These are phyloP conservation scores for Cydonia oblonga DNA, from an alignment of 331 rosid species.

Conservation along the genomic window DNA sequence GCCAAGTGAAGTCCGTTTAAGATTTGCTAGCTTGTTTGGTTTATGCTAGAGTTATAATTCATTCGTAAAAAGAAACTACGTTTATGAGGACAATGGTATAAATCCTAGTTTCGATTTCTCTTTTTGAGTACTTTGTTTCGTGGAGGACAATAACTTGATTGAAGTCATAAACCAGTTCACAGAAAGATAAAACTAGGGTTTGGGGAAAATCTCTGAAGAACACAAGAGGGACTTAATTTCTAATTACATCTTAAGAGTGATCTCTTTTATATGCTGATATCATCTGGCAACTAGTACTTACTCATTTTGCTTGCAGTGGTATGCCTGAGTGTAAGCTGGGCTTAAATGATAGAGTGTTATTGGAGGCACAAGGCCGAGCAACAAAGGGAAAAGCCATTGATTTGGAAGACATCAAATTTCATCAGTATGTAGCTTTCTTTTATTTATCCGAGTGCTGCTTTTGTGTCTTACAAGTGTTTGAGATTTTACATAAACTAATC, in stretches of 20 bases:
- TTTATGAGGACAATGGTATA: neutral
- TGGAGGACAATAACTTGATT: neutral
- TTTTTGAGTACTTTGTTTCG: neutral
- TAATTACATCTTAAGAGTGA: neutral
- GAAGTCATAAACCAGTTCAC: neutral
- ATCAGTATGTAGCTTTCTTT: slow-evolving; percentile 62
- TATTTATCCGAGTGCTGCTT: slow-evolving; percentile 11
- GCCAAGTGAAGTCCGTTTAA: neutral
- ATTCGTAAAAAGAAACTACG: neutral
- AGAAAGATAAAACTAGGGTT: neutral
- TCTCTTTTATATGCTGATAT: neutral
- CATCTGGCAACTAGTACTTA: neutral
- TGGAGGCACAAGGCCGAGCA: slow-evolving; percentile 95
- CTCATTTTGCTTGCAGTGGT: slow-evolving; percentile 61
- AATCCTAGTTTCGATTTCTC: neutral
- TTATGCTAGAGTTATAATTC: neutral
- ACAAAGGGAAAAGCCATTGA: slow-evolving; percentile 96
- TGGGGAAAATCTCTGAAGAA: neutral
- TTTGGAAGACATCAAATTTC: slow-evolving; percentile 97
- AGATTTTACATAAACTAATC: neutral
- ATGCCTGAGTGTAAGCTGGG: slow-evolving; percentile 99
- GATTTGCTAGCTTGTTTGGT: neutral
- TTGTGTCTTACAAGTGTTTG: neutral
- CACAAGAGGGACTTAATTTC: neutral
- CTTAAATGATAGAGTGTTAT: slow-evolving; percentile 75